Evolutionary conservation across 2,329 filamentous ascomycete species (phyloP).

Genomic region (Fusarium sarcochroum): DNA sequence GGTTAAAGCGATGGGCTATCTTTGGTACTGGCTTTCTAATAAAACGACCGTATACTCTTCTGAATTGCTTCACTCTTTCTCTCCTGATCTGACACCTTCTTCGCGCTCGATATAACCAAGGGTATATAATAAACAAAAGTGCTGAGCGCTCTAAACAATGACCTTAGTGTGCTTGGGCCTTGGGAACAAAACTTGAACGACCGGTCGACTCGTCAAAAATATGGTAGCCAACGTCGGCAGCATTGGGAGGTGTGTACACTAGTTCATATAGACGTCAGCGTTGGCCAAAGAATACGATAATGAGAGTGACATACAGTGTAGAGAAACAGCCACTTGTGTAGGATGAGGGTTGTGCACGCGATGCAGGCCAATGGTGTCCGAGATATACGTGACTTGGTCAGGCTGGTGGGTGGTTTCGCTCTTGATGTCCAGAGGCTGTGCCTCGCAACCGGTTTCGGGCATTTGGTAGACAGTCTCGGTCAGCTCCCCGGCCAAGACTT

Average conservation of each 20-base stretch:
- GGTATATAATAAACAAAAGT: too few relatives aligned
- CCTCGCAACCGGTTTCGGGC: background rate
- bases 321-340: conserved; percentile 17
- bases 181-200: conserved; percentile 12
- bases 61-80: too few relatives aligned
- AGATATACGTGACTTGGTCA: conserved; percentile 25
- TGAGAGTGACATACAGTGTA: background rate
- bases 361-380: conserved; percentile 17
- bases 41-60: too few relatives aligned
- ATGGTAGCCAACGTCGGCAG: conserved; percentile 21
- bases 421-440: conserved; percentile 3
- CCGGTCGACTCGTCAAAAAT: conserved; percentile 21
- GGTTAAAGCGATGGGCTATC: too few relatives aligned
- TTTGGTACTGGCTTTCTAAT: too few relatives aligned
- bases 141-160: too few relatives aligned
- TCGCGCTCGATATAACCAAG: too few relatives aligned
- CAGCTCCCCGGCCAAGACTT: conserved; percentile 15
- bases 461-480: conserved; percentile 16
- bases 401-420: conserved; percentile 5
- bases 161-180: background rate
- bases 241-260: conserved; percentile 24
- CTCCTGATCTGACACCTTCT: too few relatives aligned
- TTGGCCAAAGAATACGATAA: fast-evolving
- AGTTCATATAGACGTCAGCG: fast-evolving
- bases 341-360: conserved; percentile 23